phyloP scores from a whole-genome alignment of 805 yeast genomes.

The Ogataea nitratoaversa region DNA sequence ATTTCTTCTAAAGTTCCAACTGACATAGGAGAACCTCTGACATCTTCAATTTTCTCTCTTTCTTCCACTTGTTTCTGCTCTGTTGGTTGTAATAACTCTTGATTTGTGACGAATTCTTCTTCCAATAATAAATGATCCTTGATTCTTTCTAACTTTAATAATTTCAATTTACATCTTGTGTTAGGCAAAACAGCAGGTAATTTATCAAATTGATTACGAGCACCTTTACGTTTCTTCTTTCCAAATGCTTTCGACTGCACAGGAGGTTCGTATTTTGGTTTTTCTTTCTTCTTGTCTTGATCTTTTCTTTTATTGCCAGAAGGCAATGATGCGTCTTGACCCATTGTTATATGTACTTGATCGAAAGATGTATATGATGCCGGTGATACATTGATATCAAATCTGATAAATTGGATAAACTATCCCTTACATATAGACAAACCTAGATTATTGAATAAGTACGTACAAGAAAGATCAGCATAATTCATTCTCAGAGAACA shows the following conservation, averaged over 20 bases:
- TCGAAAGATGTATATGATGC: too few relatives aligned
- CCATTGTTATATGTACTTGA: slow-evolving; percentile 13
- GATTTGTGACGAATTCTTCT: slow-evolving; percentile 93
- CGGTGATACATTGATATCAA: too few relatives aligned
- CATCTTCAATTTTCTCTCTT: slow-evolving; percentile 88
- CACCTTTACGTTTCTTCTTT: slow-evolving; percentile 89
- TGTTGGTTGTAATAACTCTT: slow-evolving; percentile 91
- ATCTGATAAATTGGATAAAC: too few relatives aligned
- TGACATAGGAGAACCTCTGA: slow-evolving; percentile 94
- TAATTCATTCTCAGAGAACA: too few relatives aligned
- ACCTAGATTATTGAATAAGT: too few relatives aligned
- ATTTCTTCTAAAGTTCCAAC: slow-evolving; percentile 96
- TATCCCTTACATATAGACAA: too few relatives aligned
- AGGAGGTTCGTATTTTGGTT: slow-evolving; percentile 98
- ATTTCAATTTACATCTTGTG: slow-evolving; percentile 88
- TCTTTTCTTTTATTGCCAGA: slow-evolving; percentile 31
- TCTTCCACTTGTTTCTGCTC: slow-evolving; percentile 97
- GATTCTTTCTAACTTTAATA: slow-evolving; percentile 90
- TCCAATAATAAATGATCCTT: slow-evolving; percentile 93
- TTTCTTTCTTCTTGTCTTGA: slow-evolving; percentile 57
- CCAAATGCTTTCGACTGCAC: slow-evolving; percentile 86
- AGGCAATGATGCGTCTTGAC: slow-evolving; percentile 34
- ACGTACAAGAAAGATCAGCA: too few relatives aligned
- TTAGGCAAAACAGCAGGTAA: slow-evolving; percentile 87
- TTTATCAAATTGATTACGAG: slow-evolving; percentile 57